Conservation (phyloP, 2,329 filamentous ascomycete species). For the Pseudogymnoascus destructans region DNA sequence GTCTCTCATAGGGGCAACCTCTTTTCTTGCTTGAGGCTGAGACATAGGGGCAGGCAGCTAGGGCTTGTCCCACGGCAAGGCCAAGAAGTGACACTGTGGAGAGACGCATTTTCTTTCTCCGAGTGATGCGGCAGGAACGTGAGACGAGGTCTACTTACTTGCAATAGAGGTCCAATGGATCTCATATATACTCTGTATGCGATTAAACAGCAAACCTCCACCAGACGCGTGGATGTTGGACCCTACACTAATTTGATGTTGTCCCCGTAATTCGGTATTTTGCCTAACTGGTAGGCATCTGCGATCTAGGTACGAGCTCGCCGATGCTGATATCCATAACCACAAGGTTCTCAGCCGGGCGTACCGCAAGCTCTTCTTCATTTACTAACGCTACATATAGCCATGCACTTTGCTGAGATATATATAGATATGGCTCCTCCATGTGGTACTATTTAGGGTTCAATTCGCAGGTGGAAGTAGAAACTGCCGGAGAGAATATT, state of each 20-base stretch:
- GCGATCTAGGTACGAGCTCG: background rate
- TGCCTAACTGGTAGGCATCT: too few relatives aligned
- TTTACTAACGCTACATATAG: background rate
- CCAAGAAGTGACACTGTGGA: background rate
- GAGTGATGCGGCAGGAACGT: background rate
- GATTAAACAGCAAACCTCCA: background rate
- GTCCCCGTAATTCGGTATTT: too few relatives aligned
- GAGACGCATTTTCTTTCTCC: slow-evolving; percentile 7
- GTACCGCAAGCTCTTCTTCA: background rate
- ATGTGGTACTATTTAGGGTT: background rate
- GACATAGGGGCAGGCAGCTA: background rate
- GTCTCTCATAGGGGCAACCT: background rate
- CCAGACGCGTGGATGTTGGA: background rate
- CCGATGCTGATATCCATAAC: background rate
- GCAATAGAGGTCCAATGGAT: background rate
- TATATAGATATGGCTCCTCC: background rate
- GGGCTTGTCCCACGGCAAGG: background rate
- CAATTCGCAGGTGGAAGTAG: slow-evolving; percentile 18
- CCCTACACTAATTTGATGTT: background rate
- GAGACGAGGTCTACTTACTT: background rate
- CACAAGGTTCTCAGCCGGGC: background rate
- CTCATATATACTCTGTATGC: background rate
- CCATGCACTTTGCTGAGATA: background rate
- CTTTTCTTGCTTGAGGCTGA: background rate
- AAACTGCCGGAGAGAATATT: slow-evolving; percentile 18